Evolutionary conservation across 1,284 basidiomycete genomes (phyloP), one percentile per base, ranked within the genome.

Genomic region (Moniliophthora roreri): DNA sequence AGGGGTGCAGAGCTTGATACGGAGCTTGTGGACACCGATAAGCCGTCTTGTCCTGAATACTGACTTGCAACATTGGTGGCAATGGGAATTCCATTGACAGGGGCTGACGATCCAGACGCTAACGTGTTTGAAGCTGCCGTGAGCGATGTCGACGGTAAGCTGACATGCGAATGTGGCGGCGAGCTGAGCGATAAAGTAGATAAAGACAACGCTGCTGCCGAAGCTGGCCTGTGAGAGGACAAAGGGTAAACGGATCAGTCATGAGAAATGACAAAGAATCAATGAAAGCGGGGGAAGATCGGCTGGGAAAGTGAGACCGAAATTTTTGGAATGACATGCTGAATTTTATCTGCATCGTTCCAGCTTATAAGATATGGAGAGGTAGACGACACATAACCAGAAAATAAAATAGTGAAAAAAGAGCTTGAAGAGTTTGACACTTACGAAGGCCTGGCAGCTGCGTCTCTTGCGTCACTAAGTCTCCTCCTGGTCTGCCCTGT

Each of bases 391-490:
- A 51, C 41, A n/a, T n/a, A n/a, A 54, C 52, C 50, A 50, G 26
- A 36, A 52, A 47, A 54, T 36, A 50, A 15, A 51, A 51, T 50
- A 56, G 47, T 44, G 57, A 55, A 50, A 50, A 10, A 11, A 41
- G 16, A 15, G 41, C 28, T 15, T 36, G 38, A 24, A 45, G 44
- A 15, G 21, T 21, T 15, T 56, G 55, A 57, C 58, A 86, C 85
- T 73, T 69, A 89, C 86, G 79, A 81, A 54, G 86, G 87, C 58
- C 87, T 76, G 55, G 74, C 75, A 47, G 83, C 84, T 39, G 88
- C 88, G 67, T 89, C 87, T 50, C 85, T 75, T 36, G 87, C 88
- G 66, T 91, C 88, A 66, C 86, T 89, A 60, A 88, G 66, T 54
- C 88, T 76, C 60, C 87, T 77, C 63, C 80, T 80, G 10, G 80